These are phyloP conservation scores for Ploettnerulaceae sp. DNA, from an alignment of 2,329 filamentous ascomycete species.

Conservation along the genomic window DNA sequence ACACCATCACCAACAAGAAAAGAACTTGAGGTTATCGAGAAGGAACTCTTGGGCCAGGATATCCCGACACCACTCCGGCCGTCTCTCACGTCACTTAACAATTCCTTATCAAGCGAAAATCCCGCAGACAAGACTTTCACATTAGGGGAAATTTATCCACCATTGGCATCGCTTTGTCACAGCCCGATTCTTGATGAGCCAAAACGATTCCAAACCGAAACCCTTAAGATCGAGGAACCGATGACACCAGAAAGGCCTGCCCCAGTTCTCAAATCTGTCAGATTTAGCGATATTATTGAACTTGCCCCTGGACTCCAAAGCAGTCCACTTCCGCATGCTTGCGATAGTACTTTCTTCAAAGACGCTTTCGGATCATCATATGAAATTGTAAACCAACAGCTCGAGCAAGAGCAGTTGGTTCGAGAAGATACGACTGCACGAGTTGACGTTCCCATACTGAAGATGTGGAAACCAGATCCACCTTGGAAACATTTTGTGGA, in stretches of 20 bases:
- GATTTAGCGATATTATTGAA: slow-evolving; percentile 29
- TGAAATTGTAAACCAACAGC: slow-evolving; percentile 18
- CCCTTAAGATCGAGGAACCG: slow-evolving; percentile 30
- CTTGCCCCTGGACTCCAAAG: slow-evolving; percentile 20
- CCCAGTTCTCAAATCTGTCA: slow-evolving; percentile 19
- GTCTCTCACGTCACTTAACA: neutral
- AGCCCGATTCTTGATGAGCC: slow-evolving; percentile 7
- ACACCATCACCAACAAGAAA: slow-evolving; percentile 22
- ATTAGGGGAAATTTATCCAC: slow-evolving; percentile 56
- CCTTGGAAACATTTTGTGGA: slow-evolving; percentile 42
- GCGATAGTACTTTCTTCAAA: slow-evolving; percentile 24
- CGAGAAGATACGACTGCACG: slow-evolving; percentile 38
- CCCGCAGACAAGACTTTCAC: slow-evolving; percentile 51
- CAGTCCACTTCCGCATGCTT: slow-evolving; percentile 1
- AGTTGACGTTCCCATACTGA: slow-evolving; percentile 44
- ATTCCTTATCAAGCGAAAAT: slow-evolving; percentile 1
- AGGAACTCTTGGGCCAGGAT: slow-evolving; percentile 30
- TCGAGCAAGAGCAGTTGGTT: slow-evolving; percentile 33
- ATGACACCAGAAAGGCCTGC: slow-evolving; percentile 27
- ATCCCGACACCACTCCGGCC: slow-evolving; percentile 21
- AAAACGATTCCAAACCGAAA: slow-evolving; percentile 14
- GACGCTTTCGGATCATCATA: slow-evolving; percentile 24
- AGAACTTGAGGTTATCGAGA: slow-evolving; percentile 28
- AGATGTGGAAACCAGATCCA: slow-evolving; percentile 37
- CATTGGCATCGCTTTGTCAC: slow-evolving; percentile 17